A percentile compares a stretch with the other conserved stretches of the same genome.
These are phyloP conservation scores for Syzygium malaccense DNA, from an alignment of 441 rosid genomes.

Conservation along the genomic window DNA sequence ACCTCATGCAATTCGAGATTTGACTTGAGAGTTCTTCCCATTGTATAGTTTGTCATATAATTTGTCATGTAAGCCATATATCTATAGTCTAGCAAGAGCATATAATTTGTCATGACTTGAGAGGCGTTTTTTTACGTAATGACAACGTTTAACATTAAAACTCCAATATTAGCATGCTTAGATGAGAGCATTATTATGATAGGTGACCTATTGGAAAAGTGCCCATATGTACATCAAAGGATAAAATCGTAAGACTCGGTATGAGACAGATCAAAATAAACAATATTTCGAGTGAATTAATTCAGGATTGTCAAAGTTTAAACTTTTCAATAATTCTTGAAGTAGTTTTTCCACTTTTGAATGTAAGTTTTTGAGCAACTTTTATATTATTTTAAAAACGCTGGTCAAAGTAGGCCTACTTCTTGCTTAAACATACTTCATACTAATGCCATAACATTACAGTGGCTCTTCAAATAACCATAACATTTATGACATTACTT, in stretches of 20 bases:
- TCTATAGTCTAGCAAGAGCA: too few species aligned
- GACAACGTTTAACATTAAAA: too few species aligned
- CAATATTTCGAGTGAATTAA: not conserved
- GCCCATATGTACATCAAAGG: not conserved
- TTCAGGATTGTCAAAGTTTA: not conserved
- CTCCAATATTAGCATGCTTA: too few species aligned
- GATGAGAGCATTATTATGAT: too few species aligned
- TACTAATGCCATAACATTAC: not conserved
- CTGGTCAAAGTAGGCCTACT: not conserved
- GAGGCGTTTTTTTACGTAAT: too few species aligned
- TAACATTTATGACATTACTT: not conserved
- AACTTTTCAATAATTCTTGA: not conserved
- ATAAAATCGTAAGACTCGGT: rapidly evolving
- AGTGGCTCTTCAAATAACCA: not conserved
- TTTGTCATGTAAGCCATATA: too few species aligned
- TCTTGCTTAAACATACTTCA: not conserved
- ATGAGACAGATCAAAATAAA: rapidly evolving
- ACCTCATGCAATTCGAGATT: not conserved
- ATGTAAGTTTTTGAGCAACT: not conserved
- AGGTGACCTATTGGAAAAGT: not conserved
- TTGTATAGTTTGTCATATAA: too few species aligned
- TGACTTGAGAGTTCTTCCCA: not conserved
- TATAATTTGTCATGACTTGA: too few species aligned
- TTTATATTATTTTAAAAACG: not conserved
- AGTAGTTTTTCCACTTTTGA: not conserved